Percentiles rank a stretch among this genome's conserved stretches.
Evolutionary conservation across 2,329 filamentous ascomycete genomes (phyloP).

Genomic region (Pseudocercospora musae): DNA sequence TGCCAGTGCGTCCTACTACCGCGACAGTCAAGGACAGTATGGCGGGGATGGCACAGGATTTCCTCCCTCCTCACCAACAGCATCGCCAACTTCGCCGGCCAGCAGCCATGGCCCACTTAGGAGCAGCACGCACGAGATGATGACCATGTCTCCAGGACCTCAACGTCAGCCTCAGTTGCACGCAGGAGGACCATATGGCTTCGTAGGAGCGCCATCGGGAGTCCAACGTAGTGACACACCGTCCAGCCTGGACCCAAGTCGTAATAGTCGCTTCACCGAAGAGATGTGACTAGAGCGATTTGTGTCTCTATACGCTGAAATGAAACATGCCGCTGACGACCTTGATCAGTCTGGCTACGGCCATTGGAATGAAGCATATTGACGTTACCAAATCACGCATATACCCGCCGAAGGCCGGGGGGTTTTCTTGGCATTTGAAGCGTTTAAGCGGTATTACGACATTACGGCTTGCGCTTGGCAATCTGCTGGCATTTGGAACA

Average conservation of each 20-base stretch:
- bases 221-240: conserved; percentile 21
- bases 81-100: conserved; percentile 13
- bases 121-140: conserved; percentile 17
- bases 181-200: conserved; percentile 29
- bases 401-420: not conserved
- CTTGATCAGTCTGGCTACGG: not conserved
- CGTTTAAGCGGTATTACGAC: conserved; percentile 3
- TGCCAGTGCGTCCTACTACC: conserved; percentile 42
- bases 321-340: not conserved
- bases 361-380: not conserved
- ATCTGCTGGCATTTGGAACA: conserved; percentile 4
- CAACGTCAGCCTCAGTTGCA: conserved; percentile 34
- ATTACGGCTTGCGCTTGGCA: conserved; percentile 4
- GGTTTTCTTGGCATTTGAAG: not conserved
- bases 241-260: conserved; percentile 17
- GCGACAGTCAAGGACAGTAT: conserved; percentile 44
- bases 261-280: conserved; percentile 28
- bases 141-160: conserved; percentile 35
- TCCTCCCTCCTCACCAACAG: conserved; percentile 9
- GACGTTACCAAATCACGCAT: not conserved
- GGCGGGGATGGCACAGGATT: conserved; percentile 34
- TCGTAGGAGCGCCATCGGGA: conserved; percentile 16
- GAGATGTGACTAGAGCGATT: conserved; percentile 24
- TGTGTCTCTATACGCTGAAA: not conserved
- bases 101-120: conserved; percentile 10